Evolutionary conservation across 176 grass and related monocot species (phyloP).

Genomic region (Metroxylon sagu): DNA sequence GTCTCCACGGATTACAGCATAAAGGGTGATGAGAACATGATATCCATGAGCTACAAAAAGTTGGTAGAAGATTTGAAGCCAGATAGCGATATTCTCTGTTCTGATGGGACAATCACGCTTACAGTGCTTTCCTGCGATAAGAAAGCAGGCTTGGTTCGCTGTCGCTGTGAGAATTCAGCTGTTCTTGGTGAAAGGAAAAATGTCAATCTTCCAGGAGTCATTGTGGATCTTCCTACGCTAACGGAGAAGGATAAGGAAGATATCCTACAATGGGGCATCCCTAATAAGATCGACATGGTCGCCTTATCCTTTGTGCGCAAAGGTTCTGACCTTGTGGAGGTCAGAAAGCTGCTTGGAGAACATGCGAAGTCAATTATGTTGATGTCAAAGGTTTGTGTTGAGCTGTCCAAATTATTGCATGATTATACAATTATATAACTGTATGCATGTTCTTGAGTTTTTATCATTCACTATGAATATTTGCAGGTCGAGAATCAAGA

Average conservation of each 20-base stretch:
- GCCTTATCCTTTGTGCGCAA: conserved; percentile 6
- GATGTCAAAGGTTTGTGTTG: conserved; percentile 5
- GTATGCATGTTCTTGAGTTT: not conserved
- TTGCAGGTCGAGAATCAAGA: conserved; percentile 10
- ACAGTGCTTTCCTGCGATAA: conserved; percentile 8
- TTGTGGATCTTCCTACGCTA: conserved; percentile 12
- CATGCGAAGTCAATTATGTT: conserved; percentile 1
- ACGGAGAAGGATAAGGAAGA: conserved; percentile 5
- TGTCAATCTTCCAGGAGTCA: conserved; percentile 9
- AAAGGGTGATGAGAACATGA: conserved; percentile 12
- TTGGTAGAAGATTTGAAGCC: conserved; percentile 8
- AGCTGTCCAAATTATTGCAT: not conserved
- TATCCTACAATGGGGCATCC: conserved; percentile 5
- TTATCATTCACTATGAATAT: not conserved
- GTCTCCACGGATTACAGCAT: conserved; percentile 7
- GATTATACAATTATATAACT: not conserved
- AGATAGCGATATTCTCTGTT: conserved; percentile 1
- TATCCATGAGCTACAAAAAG: conserved; percentile 12
- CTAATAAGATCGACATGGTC: conserved; percentile 9
- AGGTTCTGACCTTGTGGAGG: conserved; percentile 6
- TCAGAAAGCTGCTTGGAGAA: conserved; percentile 7
- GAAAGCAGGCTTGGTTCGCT: not conserved
- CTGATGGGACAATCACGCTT: conserved; percentile 4
- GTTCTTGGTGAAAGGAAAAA: conserved; percentile 6
- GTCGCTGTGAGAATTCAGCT: conserved; percentile 5